phyloP scores from a whole-genome alignment of 495 filamentous ascomycete species.

The Annulohypoxylon bovei region DNA sequence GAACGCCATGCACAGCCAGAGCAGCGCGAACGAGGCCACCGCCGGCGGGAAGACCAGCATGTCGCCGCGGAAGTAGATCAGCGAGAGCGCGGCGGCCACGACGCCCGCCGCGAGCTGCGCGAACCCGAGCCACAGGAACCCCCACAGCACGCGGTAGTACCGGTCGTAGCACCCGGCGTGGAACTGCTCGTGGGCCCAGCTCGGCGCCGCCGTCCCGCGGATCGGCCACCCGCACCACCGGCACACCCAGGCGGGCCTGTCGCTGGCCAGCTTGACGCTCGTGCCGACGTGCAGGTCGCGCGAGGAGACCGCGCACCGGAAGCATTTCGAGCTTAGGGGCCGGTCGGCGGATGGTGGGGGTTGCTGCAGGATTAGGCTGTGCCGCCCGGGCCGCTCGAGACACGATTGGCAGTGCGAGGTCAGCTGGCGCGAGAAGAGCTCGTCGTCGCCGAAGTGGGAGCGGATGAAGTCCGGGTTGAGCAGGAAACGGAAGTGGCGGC shows the following conservation, averaged over 20 bases:
- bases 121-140: conserved; percentile 3
- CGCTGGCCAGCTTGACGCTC: background rate
- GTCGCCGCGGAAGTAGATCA: background rate
- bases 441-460: background rate
- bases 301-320: background rate
- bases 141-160: conserved; percentile 5
- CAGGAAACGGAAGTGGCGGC: background rate
- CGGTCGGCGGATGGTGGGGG: background rate
- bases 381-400: background rate
- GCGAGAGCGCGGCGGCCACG: background rate
- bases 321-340: background rate
- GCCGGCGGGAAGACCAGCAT: background rate
- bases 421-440: background rate
- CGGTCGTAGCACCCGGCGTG: background rate
- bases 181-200: background rate
- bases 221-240: conserved; percentile 1
- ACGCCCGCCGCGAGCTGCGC: conserved; percentile 2
- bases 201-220: background rate
- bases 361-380: background rate
- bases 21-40: background rate
- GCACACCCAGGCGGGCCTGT: background rate
- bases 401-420: background rate
- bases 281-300: background rate
- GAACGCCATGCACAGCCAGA: conserved; percentile 4
- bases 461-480: background rate